These are phyloP conservation scores for Penicillium sp. DNA, from an alignment of 2,329 filamentous ascomycete species.

Conservation along the genomic window DNA sequence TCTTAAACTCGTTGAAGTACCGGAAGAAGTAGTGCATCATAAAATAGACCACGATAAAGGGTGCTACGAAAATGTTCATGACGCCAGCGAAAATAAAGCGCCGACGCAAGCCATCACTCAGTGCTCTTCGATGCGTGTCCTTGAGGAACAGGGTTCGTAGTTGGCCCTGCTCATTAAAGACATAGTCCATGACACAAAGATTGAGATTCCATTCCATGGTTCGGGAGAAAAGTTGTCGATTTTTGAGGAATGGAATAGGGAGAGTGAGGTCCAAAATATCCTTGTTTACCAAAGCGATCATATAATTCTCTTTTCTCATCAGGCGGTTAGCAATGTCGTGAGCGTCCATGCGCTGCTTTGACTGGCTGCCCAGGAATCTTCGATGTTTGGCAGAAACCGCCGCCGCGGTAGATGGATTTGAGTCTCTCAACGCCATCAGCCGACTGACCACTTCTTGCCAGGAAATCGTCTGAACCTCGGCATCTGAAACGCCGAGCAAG, in stretches of 20 bases:
- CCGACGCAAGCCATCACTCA: conserved; percentile 68
- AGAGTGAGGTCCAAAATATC: conserved; percentile 81
- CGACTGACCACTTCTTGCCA: conserved; percentile 86
- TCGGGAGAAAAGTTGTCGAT: conserved; percentile 74
- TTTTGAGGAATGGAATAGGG: conserved; percentile 71
- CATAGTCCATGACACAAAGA: conserved; percentile 81
- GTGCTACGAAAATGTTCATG: conserved; percentile 77
- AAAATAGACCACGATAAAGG: conserved; percentile 78
- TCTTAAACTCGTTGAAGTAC: conserved; percentile 95
- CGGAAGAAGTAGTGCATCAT: conserved; percentile 85
- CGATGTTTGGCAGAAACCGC: conserved; percentile 52
- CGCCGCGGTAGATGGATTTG: conserved; percentile 73
- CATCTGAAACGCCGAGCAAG: conserved; percentile 70
- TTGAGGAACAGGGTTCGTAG: conserved; percentile 79
- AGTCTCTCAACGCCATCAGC: conserved; percentile 72
- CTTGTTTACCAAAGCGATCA: conserved; percentile 96
- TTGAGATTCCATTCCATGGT: conserved; percentile 88
- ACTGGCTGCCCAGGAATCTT: conserved; percentile 66
- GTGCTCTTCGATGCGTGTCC: conserved; percentile 64
- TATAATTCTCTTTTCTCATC: conserved; percentile 94
- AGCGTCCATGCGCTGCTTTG: conserved; percentile 87
- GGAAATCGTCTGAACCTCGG: conserved; percentile 86
- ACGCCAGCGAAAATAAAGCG: conserved; percentile 75
- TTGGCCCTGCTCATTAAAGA: conserved; percentile 83
- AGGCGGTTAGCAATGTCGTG: conserved; percentile 94